Evolutionary conservation across 2,329 filamentous ascomycete genomes (phyloP), one percentile per base, ranked within the genome.

Genomic region (Anisogramma anomala): DNA sequence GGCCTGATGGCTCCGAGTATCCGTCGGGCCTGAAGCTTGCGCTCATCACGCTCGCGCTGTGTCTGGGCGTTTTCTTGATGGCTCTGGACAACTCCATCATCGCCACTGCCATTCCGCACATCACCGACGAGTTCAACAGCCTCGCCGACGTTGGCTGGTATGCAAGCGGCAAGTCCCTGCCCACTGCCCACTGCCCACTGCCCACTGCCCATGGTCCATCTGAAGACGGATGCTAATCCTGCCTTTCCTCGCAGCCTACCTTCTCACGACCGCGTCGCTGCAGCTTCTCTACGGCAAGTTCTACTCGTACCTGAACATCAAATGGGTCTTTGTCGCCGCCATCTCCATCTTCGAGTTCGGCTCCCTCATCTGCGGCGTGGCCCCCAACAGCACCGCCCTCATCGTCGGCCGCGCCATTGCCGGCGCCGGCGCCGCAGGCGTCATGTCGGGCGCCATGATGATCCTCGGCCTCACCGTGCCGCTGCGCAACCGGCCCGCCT

Each of bases 1-100:
- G 61, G 36, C 59, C 63, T 35, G 61, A 65, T 48, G 61, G 62
- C 22, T 43, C 52, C 6, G 56, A 58, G 35, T 66, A 66, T 43
- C 60, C 63, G 0, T 49, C 44, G 0, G 63, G 63, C 25, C 8
- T 54, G 19, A 60, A 58, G 42, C 56, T 66, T 7, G 30, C 5
- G 3, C 48, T 68, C 7, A 66, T 69, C 43, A 57, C 57, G n/a
- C 49, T 66, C 4, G 65, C 65, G 1, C 48, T 69, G 42, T 67
- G 62, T 44, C 50, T 68, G 15, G 60, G 57, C 31, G 63, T 68
- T 6, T 67, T 69, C 42, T 54, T 66, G 28, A 61, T 67, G 53
- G 63, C 64, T 3, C 52, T 68, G 11, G 53, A 56, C 43, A 56
- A 56, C 47, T 55, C 54, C n/a, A 61, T 62, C 43, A 60, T 63